Base-by-base conservation (phyloP, 1,284 basidiomycete genomes). In the Ustilago xerochloae region DNA sequence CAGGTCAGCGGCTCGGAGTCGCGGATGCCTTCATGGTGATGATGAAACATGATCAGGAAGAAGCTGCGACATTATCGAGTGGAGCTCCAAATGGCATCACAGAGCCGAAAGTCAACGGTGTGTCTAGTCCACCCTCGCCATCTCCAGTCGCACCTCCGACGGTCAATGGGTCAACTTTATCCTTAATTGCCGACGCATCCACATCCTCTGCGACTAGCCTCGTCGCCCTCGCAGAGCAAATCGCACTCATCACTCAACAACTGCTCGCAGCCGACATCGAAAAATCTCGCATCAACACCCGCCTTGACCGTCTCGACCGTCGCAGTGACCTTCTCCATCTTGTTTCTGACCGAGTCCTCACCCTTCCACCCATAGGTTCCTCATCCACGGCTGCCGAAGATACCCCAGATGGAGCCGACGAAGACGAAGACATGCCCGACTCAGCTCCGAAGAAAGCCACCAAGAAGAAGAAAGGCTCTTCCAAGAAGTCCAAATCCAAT, bases 321-420 rank as follows among this genome's bases (percentile, higher is more conserved):
- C 59, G 70, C 35, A 73, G 70, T 53, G 63, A 52, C 4, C 52
- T 73, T 0, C 59, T 73, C 2, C 70, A 73, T 28, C 60, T 73
- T 13, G 64, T 67, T 10, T 67, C 70, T 4, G 70, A 73, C 22
- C 70, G 70, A 39, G 64, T 63, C 3, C 61, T 61, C 29, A 61
- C 61, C 1, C 61, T 73, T 5, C 33, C 64, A 13, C 56, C 59
- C 22, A 53, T 63, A 38, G 56, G 63, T 24, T 53, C 68, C 4
- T 38, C 63, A 32, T 41, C 60, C 22, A 10, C 29, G 28, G 18
- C 53, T 20, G 32, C 48, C 10, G 47, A 36, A 6, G 35, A 15
- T 24, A 38, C 46, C 24, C 36, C 35, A 6, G 54, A 43, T 2
- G 52, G 20, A 1, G 53, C 18, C 13, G 56, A 45, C 0, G 57